Percentiles rank a stretch among this genome's conserved stretches.
Conservation (phyloP, 1,139 yeast species). For the Diutina pseudorugosa region DNA sequence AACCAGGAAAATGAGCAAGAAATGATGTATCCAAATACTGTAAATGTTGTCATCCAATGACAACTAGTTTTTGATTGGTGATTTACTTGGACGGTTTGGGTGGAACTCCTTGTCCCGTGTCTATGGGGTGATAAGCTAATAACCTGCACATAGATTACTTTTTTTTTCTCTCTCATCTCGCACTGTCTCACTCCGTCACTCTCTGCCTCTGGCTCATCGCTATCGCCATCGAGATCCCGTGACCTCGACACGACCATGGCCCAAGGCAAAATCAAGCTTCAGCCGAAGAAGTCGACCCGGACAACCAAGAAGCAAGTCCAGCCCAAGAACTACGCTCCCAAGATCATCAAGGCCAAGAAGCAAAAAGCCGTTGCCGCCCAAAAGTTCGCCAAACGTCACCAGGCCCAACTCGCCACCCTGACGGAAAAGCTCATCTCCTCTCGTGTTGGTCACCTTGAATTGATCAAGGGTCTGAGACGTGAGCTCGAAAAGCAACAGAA, state of each 20-base stretch:
- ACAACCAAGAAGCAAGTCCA: conserved; percentile 42
- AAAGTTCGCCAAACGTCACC: conserved; percentile 38
- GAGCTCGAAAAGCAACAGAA: conserved; percentile 51
- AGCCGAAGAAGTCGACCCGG: conserved; percentile 32
- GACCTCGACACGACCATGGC: conserved; percentile 27
- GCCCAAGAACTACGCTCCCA: conserved; percentile 70
- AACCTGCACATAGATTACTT: too few relatives aligned
- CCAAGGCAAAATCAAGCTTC: conserved; percentile 42
- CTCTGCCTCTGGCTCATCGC: not conserved
- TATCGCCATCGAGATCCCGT: not conserved
- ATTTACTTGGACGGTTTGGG: too few relatives aligned
- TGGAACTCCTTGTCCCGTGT: too few relatives aligned
- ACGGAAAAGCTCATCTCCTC: conserved; percentile 83
- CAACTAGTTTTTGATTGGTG: too few relatives aligned
- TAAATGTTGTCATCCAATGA: too few relatives aligned
- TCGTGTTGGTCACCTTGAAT: conserved; percentile 90
- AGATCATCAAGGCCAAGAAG: conserved; percentile 59
- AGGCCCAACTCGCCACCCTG: conserved; percentile 48
- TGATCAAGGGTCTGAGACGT: conserved; percentile 86
- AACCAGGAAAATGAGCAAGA: too few relatives aligned
- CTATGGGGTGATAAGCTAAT: too few relatives aligned
- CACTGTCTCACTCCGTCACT: too few relatives aligned
- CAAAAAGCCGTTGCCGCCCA: conserved; percentile 31
- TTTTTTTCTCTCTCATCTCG: too few relatives aligned
- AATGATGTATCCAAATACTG: too few relatives aligned